Percentiles rank a stretch among this genome's conserved stretches.
Conservation (phyloP, 1,139 yeast genomes). For the Sugiyamaella grinbergsii region DNA sequence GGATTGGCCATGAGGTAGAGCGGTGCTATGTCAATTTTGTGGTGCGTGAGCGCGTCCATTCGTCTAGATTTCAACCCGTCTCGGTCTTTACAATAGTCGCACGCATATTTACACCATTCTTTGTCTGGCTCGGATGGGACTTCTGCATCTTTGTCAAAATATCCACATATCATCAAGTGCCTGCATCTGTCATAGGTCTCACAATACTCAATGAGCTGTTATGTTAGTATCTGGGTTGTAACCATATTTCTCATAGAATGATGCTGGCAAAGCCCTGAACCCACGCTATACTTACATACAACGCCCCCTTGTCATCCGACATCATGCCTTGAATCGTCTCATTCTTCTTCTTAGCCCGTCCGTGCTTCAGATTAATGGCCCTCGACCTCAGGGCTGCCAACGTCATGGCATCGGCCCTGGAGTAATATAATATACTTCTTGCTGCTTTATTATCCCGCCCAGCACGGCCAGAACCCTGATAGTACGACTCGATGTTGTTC, state of each 20-base stretch:
- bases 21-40: not conserved
- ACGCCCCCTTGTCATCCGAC: slow-evolving; percentile 5
- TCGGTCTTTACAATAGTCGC: slow-evolving; percentile 40
- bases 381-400: not conserved
- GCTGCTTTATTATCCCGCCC: slow-evolving; percentile 86
- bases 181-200: slow-evolving; percentile 80
- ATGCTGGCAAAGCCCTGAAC: not conserved
- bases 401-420: slow-evolving; percentile 43
- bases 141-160: slow-evolving; percentile 62
- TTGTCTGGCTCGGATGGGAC: slow-evolving; percentile 26
- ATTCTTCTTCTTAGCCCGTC: not conserved
- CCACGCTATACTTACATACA: slow-evolving; percentile 10
- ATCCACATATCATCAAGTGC: slow-evolving; percentile 72
- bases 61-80: slow-evolving; percentile 20
- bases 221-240: slow-evolving; percentile 1
- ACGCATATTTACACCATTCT: slow-evolving; percentile 39
- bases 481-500: slow-evolving; percentile 83
- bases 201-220: slow-evolving; percentile 74
- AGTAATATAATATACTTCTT: slow-evolving; percentile 60
- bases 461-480: slow-evolving; percentile 94
- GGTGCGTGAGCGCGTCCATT: not conserved
- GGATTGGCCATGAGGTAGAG: slow-evolving; percentile 4
- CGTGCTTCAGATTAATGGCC: not conserved
- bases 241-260: not conserved
- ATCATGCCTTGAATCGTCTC: not conserved